Evolutionary conservation across 352 stramenopile species (phyloP).

Genomic region (Pythium brassicae): DNA sequence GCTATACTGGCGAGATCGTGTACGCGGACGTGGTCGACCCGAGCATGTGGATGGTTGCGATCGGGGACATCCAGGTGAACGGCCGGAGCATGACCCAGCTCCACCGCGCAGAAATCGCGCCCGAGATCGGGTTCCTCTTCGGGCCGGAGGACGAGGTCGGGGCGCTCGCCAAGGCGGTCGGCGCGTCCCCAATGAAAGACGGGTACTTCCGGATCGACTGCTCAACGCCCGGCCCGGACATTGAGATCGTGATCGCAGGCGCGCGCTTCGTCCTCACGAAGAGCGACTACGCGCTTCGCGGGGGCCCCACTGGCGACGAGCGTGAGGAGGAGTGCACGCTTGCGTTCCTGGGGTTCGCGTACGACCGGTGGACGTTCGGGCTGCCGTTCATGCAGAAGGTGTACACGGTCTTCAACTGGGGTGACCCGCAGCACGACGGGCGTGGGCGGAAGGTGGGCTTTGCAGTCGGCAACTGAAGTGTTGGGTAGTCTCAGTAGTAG

Average conservation of each 20-base stretch:
- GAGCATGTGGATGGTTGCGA: conserved; percentile 2
- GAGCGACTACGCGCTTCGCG: background rate
- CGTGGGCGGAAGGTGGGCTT: background rate
- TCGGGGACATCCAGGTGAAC: conserved; percentile 4
- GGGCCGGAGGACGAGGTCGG: background rate
- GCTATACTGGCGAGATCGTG: conserved; percentile 7
- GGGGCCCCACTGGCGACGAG: too few species aligned
- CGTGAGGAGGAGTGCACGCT: background rate
- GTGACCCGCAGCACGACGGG: background rate
- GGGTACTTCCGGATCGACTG: background rate
- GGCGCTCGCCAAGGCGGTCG: background rate
- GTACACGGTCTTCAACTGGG: background rate
- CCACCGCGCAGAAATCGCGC: background rate
- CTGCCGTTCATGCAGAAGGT: background rate
- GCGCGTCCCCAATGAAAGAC: background rate
- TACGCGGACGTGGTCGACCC: background rate
- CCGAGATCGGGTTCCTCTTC: background rate
- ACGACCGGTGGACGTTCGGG: background rate
- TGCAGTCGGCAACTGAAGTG: background rate
- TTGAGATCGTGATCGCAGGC: background rate
- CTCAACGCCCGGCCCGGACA: background rate
- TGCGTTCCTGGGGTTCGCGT: background rate
- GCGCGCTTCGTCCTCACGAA: background rate
- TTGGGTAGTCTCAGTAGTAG: too few species aligned
- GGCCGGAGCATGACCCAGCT: background rate